Evolutionary conservation across 352 stramenopile species (phyloP).

Genomic region (Phytophthora constricta): DNA sequence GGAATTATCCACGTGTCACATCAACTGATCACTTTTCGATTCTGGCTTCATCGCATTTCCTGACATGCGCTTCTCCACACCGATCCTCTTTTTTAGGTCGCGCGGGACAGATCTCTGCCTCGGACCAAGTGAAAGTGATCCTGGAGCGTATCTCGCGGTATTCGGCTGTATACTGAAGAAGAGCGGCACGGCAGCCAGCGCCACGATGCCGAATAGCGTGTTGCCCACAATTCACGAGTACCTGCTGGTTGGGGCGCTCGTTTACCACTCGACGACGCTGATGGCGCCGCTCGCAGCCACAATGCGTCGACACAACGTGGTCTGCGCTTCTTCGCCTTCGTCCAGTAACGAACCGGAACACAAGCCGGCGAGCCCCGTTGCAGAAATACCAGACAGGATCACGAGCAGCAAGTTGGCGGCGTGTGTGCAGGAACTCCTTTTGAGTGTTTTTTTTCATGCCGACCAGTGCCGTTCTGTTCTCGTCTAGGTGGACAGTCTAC

Average conservation of each 20-base stretch:
- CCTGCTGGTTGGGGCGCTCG: conserved; percentile 53
- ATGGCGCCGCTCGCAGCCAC: conserved; percentile 54
- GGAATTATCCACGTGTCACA: too few species aligned
- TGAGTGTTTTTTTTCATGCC: too few species aligned
- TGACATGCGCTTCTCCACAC: too few species aligned
- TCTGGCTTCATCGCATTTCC: too few species aligned
- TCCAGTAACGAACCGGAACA: conserved; percentile 72
- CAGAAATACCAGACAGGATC: conserved; percentile 81
- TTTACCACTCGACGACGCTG: conserved; percentile 74
- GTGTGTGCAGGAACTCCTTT: too few species aligned
- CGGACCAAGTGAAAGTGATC: conserved; percentile 2
- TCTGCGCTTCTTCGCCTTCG: conserved; percentile 32
- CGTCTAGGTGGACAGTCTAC: too few species aligned
- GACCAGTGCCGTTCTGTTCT: too few species aligned
- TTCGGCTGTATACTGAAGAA: conserved; percentile 74
- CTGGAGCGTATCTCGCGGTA: conserved; percentile 32
- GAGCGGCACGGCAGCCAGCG: conserved; percentile 65
- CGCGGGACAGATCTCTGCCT: conserved; percentile 15
- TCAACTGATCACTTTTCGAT: too few species aligned
- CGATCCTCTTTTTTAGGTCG: not conserved
- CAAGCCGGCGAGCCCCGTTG: conserved; percentile 69
- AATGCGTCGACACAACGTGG: conserved; percentile 58
- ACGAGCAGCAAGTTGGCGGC: conserved; percentile 70
- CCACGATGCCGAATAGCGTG: conserved; percentile 78
- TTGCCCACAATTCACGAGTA: conserved; percentile 83